Conservation (phyloP, 495 filamentous ascomycete genomes). For the Hypoxylon crocopeplum region DNA sequence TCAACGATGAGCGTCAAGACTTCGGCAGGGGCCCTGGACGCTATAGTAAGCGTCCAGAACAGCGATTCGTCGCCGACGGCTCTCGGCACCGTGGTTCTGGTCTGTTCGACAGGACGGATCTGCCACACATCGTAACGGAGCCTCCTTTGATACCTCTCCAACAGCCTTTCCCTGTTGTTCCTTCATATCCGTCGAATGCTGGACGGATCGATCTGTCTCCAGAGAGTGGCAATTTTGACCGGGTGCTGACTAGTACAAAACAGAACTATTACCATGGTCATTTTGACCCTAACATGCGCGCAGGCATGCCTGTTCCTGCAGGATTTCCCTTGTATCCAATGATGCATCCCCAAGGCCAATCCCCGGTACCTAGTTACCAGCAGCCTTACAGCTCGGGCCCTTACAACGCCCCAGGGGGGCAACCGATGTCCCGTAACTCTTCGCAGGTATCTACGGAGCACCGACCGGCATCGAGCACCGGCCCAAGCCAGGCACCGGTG, state of each 20-base stretch:
- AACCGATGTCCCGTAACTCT: constrained; percentile 80
- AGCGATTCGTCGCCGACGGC: constrained; percentile 30
- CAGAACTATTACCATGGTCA: constrained; percentile 56
- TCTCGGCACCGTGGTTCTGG: constrained; percentile 15
- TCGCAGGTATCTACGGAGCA: constrained; percentile 78
- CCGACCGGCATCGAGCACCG: constrained; percentile 79
- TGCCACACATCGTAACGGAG: constrained; percentile 25
- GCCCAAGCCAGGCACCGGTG: constrained; percentile 60
- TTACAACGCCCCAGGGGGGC: constrained; percentile 62
- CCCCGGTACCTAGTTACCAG: constrained; percentile 55
- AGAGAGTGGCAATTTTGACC: constrained; percentile 73
- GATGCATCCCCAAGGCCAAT: constrained; percentile 57
- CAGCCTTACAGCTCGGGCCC: constrained; percentile 57
- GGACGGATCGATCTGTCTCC: constrained; percentile 66
- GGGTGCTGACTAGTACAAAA: constrained; percentile 69
- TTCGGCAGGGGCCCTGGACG: constrained; percentile 43
- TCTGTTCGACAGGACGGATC: constrained; percentile 20
- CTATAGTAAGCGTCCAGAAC: constrained; percentile 51
- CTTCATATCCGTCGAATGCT: constrained; percentile 39
- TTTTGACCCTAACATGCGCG: constrained; percentile 40
- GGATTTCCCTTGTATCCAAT: constrained; percentile 55
- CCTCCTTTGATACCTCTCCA: constrained; percentile 40
- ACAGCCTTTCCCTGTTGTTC: constrained; percentile 41
- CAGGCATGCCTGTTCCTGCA: constrained; percentile 45
- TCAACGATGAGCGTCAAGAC: constrained; percentile 40